A percentile compares a stretch with the other conserved stretches of the same genome.
Conservation (phyloP, 2,329 filamentous ascomycete species). For the Hymenoscyphus albidus region DNA sequence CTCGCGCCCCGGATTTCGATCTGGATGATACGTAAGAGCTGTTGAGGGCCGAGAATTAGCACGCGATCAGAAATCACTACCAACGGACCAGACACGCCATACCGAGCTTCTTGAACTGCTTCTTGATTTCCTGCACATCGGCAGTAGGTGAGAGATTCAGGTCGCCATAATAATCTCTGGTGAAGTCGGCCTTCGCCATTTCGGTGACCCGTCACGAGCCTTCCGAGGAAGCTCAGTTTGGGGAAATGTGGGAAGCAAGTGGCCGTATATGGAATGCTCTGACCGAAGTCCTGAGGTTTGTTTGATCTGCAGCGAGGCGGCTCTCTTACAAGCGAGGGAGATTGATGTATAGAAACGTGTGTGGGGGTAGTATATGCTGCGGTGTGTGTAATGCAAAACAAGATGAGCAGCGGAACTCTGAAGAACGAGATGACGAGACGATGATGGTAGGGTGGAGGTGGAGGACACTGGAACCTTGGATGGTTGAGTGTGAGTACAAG, state of each 20-base stretch:
- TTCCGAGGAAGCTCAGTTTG: neutral
- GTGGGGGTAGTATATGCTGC: neutral
- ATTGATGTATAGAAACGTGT: neutral
- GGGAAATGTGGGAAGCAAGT: neutral
- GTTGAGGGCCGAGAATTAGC: slow-evolving; percentile 16
- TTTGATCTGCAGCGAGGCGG: neutral
- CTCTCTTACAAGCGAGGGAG: neutral
- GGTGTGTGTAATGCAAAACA: neutral
- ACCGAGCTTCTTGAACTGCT: slow-evolving; percentile 65
- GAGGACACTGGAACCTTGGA: too few relatives aligned
- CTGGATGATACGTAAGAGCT: slow-evolving; percentile 67
- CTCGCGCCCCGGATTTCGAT: slow-evolving; percentile 67
- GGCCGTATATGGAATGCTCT: neutral
- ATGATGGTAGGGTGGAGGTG: too few relatives aligned
- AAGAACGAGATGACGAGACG: neutral
- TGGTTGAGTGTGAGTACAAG: too few relatives aligned
- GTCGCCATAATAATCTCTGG: slow-evolving; percentile 62
- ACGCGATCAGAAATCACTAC: neutral
- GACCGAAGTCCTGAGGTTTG: neutral
- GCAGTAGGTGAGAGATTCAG: slow-evolving; percentile 57
- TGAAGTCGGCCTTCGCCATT: slow-evolving; percentile 37
- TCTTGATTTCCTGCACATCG: slow-evolving; percentile 62
- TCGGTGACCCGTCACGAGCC: slow-evolving; percentile 6
- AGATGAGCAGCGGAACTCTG: neutral
- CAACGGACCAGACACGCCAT: slow-evolving; percentile 22